These are phyloP conservation scores for Cercospora sesami DNA, from an alignment of 2,329 filamentous ascomycete species.

Conservation along the genomic window DNA sequence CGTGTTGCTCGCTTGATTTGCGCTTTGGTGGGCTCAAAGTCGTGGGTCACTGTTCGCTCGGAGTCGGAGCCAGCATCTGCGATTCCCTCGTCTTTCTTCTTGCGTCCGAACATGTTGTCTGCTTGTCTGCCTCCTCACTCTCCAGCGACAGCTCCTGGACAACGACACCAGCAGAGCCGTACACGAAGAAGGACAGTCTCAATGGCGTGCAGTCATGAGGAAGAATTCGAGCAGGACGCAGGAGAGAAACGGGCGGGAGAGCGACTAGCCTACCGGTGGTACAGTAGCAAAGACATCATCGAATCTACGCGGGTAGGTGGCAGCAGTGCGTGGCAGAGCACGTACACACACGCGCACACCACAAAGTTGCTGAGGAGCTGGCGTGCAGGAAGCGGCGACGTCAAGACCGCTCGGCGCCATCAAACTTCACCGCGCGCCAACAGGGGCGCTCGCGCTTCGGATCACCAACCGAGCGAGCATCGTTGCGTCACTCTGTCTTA, in stretches of 20 bases:
- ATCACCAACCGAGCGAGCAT: neutral
- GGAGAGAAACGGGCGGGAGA: neutral
- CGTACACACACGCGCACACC: slow-evolving; percentile 4
- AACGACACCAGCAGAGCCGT: neutral
- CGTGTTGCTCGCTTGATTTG: slow-evolving; percentile 52
- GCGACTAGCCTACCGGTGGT: neutral
- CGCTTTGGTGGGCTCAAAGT: slow-evolving; percentile 37
- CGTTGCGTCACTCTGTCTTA: neutral
- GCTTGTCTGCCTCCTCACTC: neutral
- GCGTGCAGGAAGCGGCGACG: slow-evolving; percentile 13
- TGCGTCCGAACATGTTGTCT: slow-evolving; percentile 38
- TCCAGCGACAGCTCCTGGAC: neutral
- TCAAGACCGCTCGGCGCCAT: neutral
- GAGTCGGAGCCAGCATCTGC: slow-evolving; percentile 29
- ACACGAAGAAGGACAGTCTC: neutral
- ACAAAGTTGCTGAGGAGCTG: neutral
- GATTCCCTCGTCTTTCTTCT: slow-evolving; percentile 21
- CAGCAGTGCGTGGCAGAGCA: neutral
- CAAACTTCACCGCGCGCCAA: neutral
- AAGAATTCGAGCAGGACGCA: neutral
- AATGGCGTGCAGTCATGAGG: neutral
- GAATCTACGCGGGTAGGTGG: neutral
- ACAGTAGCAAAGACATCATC: neutral
- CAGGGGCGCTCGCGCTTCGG: slow-evolving; percentile 8
- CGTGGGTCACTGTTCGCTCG: slow-evolving; percentile 34